Evolutionary conservation across 1,284 basidiomycete species (phyloP), one percentile per base, ranked within the genome.

Genomic region (Malassezia dermatis): DNA sequence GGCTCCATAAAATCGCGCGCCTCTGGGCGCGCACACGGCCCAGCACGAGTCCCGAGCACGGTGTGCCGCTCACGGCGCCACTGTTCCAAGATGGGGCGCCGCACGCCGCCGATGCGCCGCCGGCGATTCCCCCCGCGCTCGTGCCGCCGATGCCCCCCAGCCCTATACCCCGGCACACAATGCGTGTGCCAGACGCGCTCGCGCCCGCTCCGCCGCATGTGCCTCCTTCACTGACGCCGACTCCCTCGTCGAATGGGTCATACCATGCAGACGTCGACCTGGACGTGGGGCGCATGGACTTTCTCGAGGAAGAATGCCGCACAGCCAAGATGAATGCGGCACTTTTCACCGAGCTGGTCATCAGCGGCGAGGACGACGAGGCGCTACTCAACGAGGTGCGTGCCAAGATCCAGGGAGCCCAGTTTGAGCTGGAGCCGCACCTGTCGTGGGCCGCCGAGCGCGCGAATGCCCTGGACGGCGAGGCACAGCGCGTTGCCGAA

Each of bases 11-110:
- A 2, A 30, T 56, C 5, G 54, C 42, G 8, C 48, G 48, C 6
- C 35, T 56, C 8, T 56, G 54, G 54, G 44, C 39, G 4, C 48
- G 54, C 11, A 42, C 51, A 15, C 54, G 44, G 7, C 54, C 54
- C 12, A 31, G 19, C 8, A 27, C 19, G n/a, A 21, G 42, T 4
- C 34, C 54, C 6, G 43, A 32, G 24, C 12, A 19, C 1, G 54
- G 54, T n/a, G 31, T 37, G 31, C 54, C 54, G 7, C 23, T 56
- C 23, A 21, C 26, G n/a, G 35, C 27, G 17, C 48, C 54, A 8
- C 37, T 56, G 10, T 56, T 56, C 24, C n/a, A 30, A 5, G 46
- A 23, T 7, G 41, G 32, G n/a, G n/a, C 15, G 15, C 13, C 8
- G 32, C 24, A 3, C 24, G 7, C 24, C 7, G 24, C 24, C 24